These are phyloP conservation scores for Eustoma russellianum DNA, from an alignment of 257 asterid species.

Conservation along the genomic window DNA sequence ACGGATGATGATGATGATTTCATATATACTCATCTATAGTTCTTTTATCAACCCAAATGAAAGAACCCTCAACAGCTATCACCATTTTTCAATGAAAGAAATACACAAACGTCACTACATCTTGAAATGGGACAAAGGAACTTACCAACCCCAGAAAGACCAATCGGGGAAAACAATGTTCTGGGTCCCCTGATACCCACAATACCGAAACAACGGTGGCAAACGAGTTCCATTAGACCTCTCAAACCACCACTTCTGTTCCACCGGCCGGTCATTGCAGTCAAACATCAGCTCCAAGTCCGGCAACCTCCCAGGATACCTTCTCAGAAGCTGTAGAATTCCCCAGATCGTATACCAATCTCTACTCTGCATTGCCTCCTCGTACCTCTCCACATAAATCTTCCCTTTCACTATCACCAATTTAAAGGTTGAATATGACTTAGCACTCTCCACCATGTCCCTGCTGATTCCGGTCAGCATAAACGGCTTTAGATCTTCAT, in stretches of 20 bases:
- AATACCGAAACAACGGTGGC: conserved; percentile 67
- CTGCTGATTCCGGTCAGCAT: conserved; percentile 50
- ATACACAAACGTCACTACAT: too few relatives aligned
- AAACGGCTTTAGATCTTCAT: conserved; percentile 66
- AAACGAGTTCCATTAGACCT: conserved; percentile 14
- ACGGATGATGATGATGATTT: too few relatives aligned
- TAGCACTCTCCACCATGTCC: conserved; percentile 48
- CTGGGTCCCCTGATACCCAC: conserved; percentile 32
- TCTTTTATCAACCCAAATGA: too few relatives aligned
- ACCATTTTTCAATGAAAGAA: too few relatives aligned
- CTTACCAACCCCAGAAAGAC: conserved; percentile 93
- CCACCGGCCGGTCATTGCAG: conserved; percentile 53
- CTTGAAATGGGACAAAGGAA: background rate
- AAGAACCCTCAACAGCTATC: too few relatives aligned
- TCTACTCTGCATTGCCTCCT: conserved; percentile 46
- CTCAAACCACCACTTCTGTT: conserved; percentile 19
- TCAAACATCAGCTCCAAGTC: conserved; percentile 82
- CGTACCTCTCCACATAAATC: conserved; percentile 41
- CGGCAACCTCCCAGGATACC: conserved; percentile 64
- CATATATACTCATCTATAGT: too few relatives aligned
- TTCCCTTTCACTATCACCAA: conserved; percentile 51
- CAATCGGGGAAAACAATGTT: conserved; percentile 84
- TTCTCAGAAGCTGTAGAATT: conserved; percentile 53
- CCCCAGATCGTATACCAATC: conserved; percentile 72
- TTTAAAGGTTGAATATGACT: conserved; percentile 48